Conservation (phyloP, 176 grass and related monocot genomes). For the Oryza meyeriana region DNA sequence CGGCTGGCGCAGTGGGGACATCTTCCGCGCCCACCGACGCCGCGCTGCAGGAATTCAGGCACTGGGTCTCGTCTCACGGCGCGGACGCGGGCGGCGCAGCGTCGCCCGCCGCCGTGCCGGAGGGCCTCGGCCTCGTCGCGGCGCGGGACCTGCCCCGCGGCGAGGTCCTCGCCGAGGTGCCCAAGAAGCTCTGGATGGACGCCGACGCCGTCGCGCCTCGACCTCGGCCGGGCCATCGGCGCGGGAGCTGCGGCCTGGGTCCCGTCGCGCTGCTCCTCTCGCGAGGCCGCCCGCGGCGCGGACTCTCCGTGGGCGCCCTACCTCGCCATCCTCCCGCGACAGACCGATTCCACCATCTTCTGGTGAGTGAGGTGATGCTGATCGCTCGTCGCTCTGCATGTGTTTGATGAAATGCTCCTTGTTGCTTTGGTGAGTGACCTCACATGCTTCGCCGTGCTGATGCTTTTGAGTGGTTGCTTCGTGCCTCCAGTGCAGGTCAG, state of each 20-base stretch:
- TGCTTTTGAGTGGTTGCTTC: slow-evolving; percentile 45
- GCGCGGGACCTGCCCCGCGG: slow-evolving; percentile 52
- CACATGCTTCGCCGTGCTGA: not conserved
- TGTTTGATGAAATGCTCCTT: slow-evolving; percentile 30
- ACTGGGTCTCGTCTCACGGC: slow-evolving; percentile 57
- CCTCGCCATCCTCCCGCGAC: slow-evolving; percentile 65
- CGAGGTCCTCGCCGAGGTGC: slow-evolving; percentile 77
- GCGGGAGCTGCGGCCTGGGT: slow-evolving; percentile 63
- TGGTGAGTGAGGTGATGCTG: slow-evolving; percentile 48
- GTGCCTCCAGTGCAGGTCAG: slow-evolving; percentile 95
- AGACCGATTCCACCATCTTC: slow-evolving; percentile 90
- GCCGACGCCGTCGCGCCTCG: slow-evolving; percentile 74
- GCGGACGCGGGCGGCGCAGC: slow-evolving; percentile 42
- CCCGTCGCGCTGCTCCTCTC: slow-evolving; percentile 69
- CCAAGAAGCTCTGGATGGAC: slow-evolving; percentile 94
- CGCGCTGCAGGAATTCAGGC: slow-evolving; percentile 61
- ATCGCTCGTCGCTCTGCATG: not conserved
- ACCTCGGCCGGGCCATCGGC: slow-evolving; percentile 51
- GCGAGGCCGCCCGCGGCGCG: slow-evolving; percentile 52
- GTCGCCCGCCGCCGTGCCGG: slow-evolving; percentile 50
- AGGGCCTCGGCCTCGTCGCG: slow-evolving; percentile 44
- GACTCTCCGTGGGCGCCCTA: slow-evolving; percentile 87
- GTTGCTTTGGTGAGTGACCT: not conserved
- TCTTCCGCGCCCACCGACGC: slow-evolving; percentile 31
- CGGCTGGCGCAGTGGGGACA: not conserved